phyloP scores from a whole-genome alignment of 495 filamentous ascomycete species.

The Oleoguttula mirabilis region DNA sequence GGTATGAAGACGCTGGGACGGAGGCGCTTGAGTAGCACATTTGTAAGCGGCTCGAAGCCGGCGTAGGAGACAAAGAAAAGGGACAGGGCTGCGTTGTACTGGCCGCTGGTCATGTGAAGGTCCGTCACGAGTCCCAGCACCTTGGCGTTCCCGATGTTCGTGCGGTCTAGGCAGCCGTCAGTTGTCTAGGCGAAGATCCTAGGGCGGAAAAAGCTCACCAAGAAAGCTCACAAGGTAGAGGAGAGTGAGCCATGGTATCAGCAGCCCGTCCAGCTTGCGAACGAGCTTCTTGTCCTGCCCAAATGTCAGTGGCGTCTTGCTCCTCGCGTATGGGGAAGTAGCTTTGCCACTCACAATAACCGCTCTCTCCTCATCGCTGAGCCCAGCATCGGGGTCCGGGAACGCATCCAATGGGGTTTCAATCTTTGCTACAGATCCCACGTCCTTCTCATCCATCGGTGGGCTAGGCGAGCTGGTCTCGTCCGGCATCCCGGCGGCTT shows the following conservation, averaged over 20 bases:
- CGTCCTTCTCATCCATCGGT: conserved; percentile 8
- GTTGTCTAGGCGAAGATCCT: neutral
- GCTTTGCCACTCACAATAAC: conserved; percentile 6
- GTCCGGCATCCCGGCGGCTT: too few species aligned
- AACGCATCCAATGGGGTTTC: neutral
- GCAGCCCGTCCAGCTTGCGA: conserved; percentile 1
- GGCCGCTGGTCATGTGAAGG: conserved; percentile 23
- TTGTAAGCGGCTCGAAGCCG: conserved; percentile 76
- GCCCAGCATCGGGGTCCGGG: conserved; percentile 12
- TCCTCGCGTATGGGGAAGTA: too few species aligned
- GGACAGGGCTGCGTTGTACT: conserved; percentile 26
- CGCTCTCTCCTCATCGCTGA: conserved; percentile 12
- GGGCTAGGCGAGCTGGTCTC: too few species aligned
- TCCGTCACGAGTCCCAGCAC: conserved; percentile 40
- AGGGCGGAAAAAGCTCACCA: neutral
- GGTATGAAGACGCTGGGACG: conserved; percentile 31
- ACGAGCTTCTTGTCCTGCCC: conserved; percentile 10
- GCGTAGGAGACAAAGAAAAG: conserved; percentile 72
- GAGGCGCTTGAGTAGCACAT: conserved; percentile 67
- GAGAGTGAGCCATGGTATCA: conserved; percentile 3
- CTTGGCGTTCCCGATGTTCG: conserved; percentile 49
- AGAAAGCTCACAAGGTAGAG: conserved; percentile 1
- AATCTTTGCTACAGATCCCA: conserved; percentile 1
- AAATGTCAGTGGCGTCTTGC: too few species aligned
- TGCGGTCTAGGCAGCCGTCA: conserved; percentile 58